Evolutionary conservation across 768 basidiomycete genomes (phyloP), one percentile per base, ranked within the genome.

Genomic region (Dendrothele bispora): DNA sequence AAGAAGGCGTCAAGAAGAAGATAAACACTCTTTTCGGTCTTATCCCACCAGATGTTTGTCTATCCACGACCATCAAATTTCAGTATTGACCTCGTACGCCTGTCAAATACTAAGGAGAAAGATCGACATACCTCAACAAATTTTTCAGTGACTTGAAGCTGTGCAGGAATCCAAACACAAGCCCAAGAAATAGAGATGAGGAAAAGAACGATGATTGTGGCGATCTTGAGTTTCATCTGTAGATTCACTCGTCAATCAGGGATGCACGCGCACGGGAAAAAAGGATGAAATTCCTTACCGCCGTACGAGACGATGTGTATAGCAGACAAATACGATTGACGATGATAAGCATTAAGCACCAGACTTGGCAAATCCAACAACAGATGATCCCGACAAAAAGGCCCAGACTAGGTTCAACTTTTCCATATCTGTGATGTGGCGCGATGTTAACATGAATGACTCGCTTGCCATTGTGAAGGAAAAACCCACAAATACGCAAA

Each of bases 311-410:
- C n/a, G 11, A 18, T 17, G 42, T 17, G 8, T 24, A 28, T 27
- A 43, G 21, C 15, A 43, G 25, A 15, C 42, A 43, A 7, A 29
- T 21, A 15, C 42, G 42, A 29, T 43, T 29, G 15, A 43, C 42
- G 42, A 29, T 43, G 10, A 43, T 43, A n/a, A 10, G n/a, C 10
- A 10, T 32, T n/a, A 32, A 32, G 30, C 10, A 32, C 10, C 30
- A n/a, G 10, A 32, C 30, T 32, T 32, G 30, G n/a, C 10, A 10
- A 10, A 32, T 32, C 30, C 30, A 32, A n/a, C 30, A 32, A 32
- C 10, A 10, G n/a, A n/a, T n/a, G 30, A 32, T 32, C 10, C 30
- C 30, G n/a, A 32, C 30, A n/a, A 32, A 32, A 10, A 32, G n/a
- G 30, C 30, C 30, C 10, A 32, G 10, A n/a, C 30, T 32, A 10